Base-by-base conservation (phyloP, 1,284 basidiomycete genomes). In the Ceratobasidium theobromae region DNA sequence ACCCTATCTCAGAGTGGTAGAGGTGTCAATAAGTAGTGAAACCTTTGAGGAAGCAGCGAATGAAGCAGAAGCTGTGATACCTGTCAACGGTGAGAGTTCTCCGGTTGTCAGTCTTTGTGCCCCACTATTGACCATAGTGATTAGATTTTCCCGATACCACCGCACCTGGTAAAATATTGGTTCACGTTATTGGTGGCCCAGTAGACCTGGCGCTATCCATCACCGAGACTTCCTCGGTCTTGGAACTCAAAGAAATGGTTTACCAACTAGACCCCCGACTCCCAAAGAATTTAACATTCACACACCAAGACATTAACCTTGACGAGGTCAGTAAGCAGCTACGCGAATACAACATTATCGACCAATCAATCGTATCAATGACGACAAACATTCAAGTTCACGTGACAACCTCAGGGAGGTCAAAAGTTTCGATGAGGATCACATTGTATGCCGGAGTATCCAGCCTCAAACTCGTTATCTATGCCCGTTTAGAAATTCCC, bases 371-470 rank as follows among this genome's bases (percentile, higher is more conserved):
- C 18, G 27, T 62, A 2, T 25, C 57, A 16, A 25, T 62, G 12
- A n/a, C 45, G 27, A 14, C 57, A 11, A 51, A 49, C 18, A 23
- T 62, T 38, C 57, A 32, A 9, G 46, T 62, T 27, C 28, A 49
- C 32, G 45, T 62, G 21, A 62, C 57, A 2, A 38, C 30, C 33
- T 21, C 45, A 3, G n/a, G 25, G 21, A 32, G 57, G 38, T 33
- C 28, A 23, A 60, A 48, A 41, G 30, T 62, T 28, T 23, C 57
- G 1, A 51, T 62, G 43, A 33, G 46, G 35, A 33, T 46, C 14
- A 62, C 57, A 2, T n/a, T 62, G 14, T 62, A 62, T 32, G 46
- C 57, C 6, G 45, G n/a, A 16, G 46, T 51, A 23, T 49, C 57
- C 4, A 62, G 57, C 57, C 32, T 62, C 11, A 62, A 46, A 33